These are phyloP conservation scores for Schizochytrium sp. DNA, from an alignment of 108 stramenopile species.

Conservation along the genomic window DNA sequence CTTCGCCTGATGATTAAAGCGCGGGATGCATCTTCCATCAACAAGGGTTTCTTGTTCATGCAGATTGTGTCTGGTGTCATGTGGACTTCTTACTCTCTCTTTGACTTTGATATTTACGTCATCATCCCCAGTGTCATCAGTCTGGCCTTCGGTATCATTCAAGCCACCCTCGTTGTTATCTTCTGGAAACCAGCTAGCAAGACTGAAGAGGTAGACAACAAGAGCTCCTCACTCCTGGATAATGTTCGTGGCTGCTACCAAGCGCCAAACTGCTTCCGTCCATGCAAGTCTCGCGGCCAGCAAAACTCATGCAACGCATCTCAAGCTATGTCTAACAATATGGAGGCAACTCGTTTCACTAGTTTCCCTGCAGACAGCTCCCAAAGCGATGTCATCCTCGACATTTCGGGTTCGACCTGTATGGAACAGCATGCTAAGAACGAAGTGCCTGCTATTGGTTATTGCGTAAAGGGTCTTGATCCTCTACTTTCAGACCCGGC, in stretches of 20 bases:
- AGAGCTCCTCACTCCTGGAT: neutral
- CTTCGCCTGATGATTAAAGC: neutral
- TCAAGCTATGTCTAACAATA: neutral
- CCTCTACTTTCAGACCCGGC: neutral
- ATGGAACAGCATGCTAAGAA: too few relatives aligned
- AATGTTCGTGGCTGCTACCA: neutral
- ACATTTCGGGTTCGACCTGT: too few relatives aligned
- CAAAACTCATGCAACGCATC: neutral
- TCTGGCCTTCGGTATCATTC: constrained; percentile 20
- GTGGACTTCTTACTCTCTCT: constrained; percentile 27
- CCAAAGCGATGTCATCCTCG: too few relatives aligned
- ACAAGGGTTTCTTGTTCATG: constrained; percentile 58
- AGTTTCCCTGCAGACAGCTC: too few relatives aligned
- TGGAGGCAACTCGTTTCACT: too few relatives aligned
- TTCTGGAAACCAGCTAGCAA: neutral
- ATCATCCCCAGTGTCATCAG: neutral
- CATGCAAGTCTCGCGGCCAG: neutral
- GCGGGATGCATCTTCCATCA: neutral
- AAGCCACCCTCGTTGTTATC: neutral
- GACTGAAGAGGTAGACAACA: neutral
- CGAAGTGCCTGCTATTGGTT: neutral
- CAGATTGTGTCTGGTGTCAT: constrained; percentile 28
- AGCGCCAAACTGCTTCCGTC: neutral
- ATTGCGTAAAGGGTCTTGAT: neutral
- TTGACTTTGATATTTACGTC: neutral